Evolutionary conservation across 2,329 filamentous ascomycete genomes (phyloP).

Genomic region (Rutstroemia sp.): DNA sequence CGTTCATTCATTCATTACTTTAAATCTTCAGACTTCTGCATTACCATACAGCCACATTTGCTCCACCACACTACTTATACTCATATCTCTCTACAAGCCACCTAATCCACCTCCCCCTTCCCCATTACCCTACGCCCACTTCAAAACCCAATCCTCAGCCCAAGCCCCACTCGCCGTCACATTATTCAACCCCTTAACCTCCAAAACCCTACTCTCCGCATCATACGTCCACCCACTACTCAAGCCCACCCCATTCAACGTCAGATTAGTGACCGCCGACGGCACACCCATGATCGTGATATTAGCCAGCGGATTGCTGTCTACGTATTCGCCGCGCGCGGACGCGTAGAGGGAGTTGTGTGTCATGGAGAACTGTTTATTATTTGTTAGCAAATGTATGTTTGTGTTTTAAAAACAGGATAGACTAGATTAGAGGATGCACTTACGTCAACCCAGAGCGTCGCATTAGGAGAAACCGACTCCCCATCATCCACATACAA

Average conservation of each 20-base stretch:
- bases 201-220: constrained; percentile 39
- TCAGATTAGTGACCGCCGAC: constrained; percentile 36
- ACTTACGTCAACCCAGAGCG: constrained; percentile 41
- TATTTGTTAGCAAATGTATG: background rate
- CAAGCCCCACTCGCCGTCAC: constrained; percentile 50
- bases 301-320: constrained; percentile 51
- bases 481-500: constrained; percentile 73
- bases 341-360: constrained; percentile 39
- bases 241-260: constrained; percentile 43
- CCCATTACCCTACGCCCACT: constrained; percentile 34
- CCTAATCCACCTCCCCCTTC: too few species aligned
- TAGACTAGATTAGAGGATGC: too few species aligned
- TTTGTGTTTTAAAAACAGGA: too few species aligned
- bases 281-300: constrained; percentile 55
- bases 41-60: too few species aligned
- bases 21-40: too few species aligned
- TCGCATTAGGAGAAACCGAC: constrained; percentile 49
- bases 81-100: too few species aligned
- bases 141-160: constrained; percentile 47
- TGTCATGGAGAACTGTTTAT: constrained; percentile 33
- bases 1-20: too few species aligned
- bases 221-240: constrained; percentile 42
- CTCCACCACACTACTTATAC: too few species aligned
- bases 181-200: constrained; percentile 41
- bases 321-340: constrained; percentile 45